Base-by-base conservation (phyloP, 805 yeast species). In the Millerozyma miso region DNA sequence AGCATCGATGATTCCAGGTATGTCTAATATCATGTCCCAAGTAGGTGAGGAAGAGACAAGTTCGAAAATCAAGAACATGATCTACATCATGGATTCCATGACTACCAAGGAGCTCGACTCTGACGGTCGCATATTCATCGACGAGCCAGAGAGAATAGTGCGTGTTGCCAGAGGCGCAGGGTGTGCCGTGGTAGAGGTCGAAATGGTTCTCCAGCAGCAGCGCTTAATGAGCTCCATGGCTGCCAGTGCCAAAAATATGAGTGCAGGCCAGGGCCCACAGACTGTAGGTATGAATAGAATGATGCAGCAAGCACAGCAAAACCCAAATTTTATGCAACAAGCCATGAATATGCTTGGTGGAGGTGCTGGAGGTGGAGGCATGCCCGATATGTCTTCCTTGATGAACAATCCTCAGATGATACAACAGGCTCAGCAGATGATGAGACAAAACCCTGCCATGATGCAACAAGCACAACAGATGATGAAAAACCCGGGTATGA, bases 111-210 rank as follows among this genome's bases (percentile, higher is more conserved):
- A 91, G 68, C 76, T 91, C 47, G 96, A 88, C 55, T 79, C 88
- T 49, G 98, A 91, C 62, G 98, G 98, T 1, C 71, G 80, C 46
- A 65, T 86, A 16, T 88, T 91, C 62, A 73, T 77, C 32, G 80
- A 82, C 40, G 81, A 90, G 63, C 98, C 98, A 4, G 74, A 83
- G 37, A 78, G 99, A 62, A 80, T 91, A 39, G 79, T 89, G 3
- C 76, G 99, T 54, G 91, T 91, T 4, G 98, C 98, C 0, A 76
- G 87, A 51, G 99, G 99, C 6, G 83, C 96, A 2, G 99, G 98
- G 17, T 88, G 97, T 18, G 71, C 93, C 2, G 96, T 85, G 0
- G 79, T 88, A 4, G 98, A 91, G 52, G 96, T 91, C 20, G 97
- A 91, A 62, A 88, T 89, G 77, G 87, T 91, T 26, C 71, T 91